phyloP scores from a whole-genome alignment of 2,329 filamentous ascomycete species.

The Zelopaecilomyces penicillatus region DNA sequence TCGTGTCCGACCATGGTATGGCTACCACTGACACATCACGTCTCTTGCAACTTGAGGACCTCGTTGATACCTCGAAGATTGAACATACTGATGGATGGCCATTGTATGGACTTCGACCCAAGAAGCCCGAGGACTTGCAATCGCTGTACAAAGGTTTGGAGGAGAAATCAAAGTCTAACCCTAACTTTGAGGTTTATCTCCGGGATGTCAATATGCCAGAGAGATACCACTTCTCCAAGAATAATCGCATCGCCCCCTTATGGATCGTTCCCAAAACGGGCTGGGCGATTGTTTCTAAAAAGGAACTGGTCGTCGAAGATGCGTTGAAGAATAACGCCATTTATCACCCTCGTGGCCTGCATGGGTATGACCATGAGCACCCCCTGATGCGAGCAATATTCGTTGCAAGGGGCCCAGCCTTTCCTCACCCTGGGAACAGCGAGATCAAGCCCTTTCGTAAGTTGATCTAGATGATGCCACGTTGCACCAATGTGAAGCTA shows the following conservation, averaged over 20 bases:
- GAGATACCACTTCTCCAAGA: slow-evolving; percentile 83
- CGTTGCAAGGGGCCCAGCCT: slow-evolving; percentile 82
- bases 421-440: slow-evolving; percentile 77
- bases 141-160: slow-evolving; percentile 55
- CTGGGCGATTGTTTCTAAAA: slow-evolving; percentile 79
- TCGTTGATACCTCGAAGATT: slow-evolving; percentile 69
- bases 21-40: slow-evolving; percentile 77
- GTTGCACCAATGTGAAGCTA: slow-evolving; percentile 12
- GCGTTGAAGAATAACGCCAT: slow-evolving; percentile 54
- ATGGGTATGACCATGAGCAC: slow-evolving; percentile 92
- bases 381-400: slow-evolving; percentile 96
- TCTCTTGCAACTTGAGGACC: slow-evolving; percentile 80
- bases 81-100: slow-evolving; percentile 92
- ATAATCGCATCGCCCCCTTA: slow-evolving; percentile 81
- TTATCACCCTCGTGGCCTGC: slow-evolving; percentile 77
- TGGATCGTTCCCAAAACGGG: slow-evolving; percentile 92
- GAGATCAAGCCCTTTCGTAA: slow-evolving; percentile 74
- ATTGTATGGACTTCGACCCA: slow-evolving; percentile 77
- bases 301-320: slow-evolving; percentile 65
- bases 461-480: slow-evolving; percentile 26
- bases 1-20: slow-evolving; percentile 99
- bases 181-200: slow-evolving; percentile 79
- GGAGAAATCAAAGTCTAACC: slow-evolving; percentile 49
- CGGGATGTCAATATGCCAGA: slow-evolving; percentile 82
- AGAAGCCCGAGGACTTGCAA: slow-evolving; percentile 56